These are phyloP conservation scores for Boletellus ananas DNA, from an alignment of 768 basidiomycete species.

Conservation along the genomic window DNA sequence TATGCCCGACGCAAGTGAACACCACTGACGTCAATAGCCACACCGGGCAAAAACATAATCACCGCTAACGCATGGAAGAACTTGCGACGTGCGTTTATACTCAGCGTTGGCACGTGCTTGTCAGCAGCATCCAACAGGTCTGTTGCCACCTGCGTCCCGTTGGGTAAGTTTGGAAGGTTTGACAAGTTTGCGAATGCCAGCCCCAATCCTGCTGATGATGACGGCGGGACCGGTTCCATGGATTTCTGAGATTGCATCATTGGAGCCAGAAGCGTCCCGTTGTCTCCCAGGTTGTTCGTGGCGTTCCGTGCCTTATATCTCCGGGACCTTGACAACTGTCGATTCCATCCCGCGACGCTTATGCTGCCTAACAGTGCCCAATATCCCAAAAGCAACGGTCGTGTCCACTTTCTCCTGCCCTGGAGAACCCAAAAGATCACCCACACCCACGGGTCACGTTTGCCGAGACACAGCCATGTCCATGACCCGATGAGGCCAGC, in stretches of 20 bases:
- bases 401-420: constrained; percentile 73
- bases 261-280: constrained; percentile 27
- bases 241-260: constrained; percentile 23
- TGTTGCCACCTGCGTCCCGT: constrained; percentile 57
- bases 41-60: constrained; percentile 93
- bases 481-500: constrained; percentile 84
- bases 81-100: constrained; percentile 89
- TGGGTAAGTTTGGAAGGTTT: constrained; percentile 48
- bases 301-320: constrained; percentile 53
- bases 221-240: constrained; percentile 8
- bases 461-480: constrained; percentile 83
- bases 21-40: constrained; percentile 80
- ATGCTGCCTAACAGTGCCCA: constrained; percentile 79
- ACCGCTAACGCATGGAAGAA: constrained; percentile 97
- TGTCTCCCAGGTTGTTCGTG: constrained; percentile 33
- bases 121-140: constrained; percentile 80
- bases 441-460: constrained; percentile 88
- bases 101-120: constrained; percentile 84
- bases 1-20: constrained; percentile 3
- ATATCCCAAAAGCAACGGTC: constrained; percentile 74
- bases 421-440: constrained; percentile 72
- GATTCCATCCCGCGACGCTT: constrained; percentile 93
- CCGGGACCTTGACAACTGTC: constrained; percentile 78
- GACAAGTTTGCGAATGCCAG: constrained; percentile 44
- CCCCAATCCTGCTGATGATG: constrained; percentile 29